Base-by-base conservation (phyloP, 2,329 filamentous ascomycete genomes). In the Talaromyces pinophilus region DNA sequence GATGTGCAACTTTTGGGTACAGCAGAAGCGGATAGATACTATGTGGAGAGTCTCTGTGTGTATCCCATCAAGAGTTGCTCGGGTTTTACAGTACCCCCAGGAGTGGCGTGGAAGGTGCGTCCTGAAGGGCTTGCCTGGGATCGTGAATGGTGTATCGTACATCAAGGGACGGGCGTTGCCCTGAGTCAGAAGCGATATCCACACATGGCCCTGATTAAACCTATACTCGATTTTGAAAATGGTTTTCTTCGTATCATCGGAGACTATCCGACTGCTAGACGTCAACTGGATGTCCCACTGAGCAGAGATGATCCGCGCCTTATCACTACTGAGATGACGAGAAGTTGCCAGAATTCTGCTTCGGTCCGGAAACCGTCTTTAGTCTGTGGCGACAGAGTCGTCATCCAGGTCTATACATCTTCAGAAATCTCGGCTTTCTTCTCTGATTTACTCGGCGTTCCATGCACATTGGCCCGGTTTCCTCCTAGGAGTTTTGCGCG, bases 41-140 rank as follows among this genome's bases (percentile, higher is more conserved):
- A 82, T 55, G 82, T 92, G n/a, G 86, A 90, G 68, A 83, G 82
- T 63, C 84, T 93, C 17, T 87, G 84, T 0, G 86, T 98, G 0
- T 99, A 93, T 73, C 95, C 95, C 0, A 93, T 99, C 74, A 99
- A 99, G 78, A 97, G 93, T 75, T 98, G 95, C 72, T 91, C 88
- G 17, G 91, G 91, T 0, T 96, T 90, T 76, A 82, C 82, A 42
- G 83, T 98, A 35, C 90, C 92, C 1, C 68, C 79, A 0, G 84
- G 82, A 1, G 81, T 80, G 7, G 74, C 83, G 15, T 99, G 95
- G 95, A 88, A 91, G 71, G 84, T 98, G 22, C 87, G 86, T 64
- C 83, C 86, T 7, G 93, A 97, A 79, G 95, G 95, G 0, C 82
- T 99, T 2, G 90, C 89, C 8, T 98, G 94, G 93, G 95, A 99